Base-by-base conservation (phyloP, 352 stramenopile genomes). In the Globisporangium heterothallicum region DNA sequence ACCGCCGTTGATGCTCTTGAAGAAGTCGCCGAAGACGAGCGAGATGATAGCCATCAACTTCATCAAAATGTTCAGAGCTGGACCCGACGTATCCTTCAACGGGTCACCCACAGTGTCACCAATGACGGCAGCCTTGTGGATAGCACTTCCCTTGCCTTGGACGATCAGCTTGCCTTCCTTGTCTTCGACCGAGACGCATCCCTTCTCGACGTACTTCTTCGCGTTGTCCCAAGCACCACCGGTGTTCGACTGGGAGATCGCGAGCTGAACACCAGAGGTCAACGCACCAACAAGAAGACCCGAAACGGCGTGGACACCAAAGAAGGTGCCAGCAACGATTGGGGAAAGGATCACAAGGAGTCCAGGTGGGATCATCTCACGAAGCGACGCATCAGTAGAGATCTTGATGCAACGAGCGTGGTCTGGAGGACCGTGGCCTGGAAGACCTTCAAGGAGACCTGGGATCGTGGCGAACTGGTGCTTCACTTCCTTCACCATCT, bases 121-220 rank as follows among this genome's bases (percentile, higher is more conserved):
- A 46, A 97, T 92, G 35, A 98, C 92, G 26, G 92, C 90, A 45
- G 96, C 96, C 86, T 99, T 99, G 85, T 99, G 97, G 70, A 98
- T 96, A 56, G 97, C 91, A 54, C 88, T 98, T 64, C 95, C 96
- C 85, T 99, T 99, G 61, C 80, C 81, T 64, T 91, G 83, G 48
- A 91, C 83, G 58, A 93, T 90, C 19, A 92, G 72, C 75, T 92
- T 94, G 58, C 84, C 84, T n/a, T 92, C 81, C 80, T 94, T 94
- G 84, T 92, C 84, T 57, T 92, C 82, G 66, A 92, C 77, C 58
- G 78, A 92, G 40, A 94, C 79, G 56, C 81, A 94, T 57, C 88
- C 92, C 82, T 97, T 98, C 80, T 99, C 97, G 48, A 99, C 98
- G 70, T 98, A 99, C 84, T 99, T 99, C 85, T 99, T 99, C 48